Conservation (phyloP, 2,329 filamentous ascomycete species). For the Xylaria sp. region DNA sequence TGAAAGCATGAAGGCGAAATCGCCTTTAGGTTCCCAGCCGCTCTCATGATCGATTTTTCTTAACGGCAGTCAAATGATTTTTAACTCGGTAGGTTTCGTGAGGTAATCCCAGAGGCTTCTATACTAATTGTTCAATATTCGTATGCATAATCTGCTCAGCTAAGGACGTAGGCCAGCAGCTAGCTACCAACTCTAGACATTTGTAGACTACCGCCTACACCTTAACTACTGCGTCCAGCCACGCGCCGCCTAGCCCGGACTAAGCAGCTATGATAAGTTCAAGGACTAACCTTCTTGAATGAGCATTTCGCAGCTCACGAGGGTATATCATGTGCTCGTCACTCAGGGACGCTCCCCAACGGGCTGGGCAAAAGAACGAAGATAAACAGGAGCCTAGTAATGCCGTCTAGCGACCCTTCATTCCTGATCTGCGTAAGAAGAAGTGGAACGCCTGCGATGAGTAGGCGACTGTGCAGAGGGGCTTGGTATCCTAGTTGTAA, state of each 20-base stretch:
- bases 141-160: slow-evolving; percentile 22
- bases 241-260: slow-evolving; percentile 11
- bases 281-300: slow-evolving; percentile 8
- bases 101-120: too few species aligned
- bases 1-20: too few species aligned
- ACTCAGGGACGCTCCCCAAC: slow-evolving; percentile 8
- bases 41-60: too few species aligned
- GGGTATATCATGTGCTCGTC: slow-evolving; percentile 13
- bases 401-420: slow-evolving; percentile 28
- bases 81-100: too few species aligned
- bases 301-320: slow-evolving; percentile 7
- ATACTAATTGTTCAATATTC: too few species aligned
- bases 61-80: too few species aligned
- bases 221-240: slow-evolving; percentile 8
- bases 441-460: slow-evolving; percentile 15
- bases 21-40: too few species aligned
- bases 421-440: slow-evolving; percentile 1
- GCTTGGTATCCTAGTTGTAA: slow-evolving; percentile 13
- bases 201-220: slow-evolving; percentile 11
- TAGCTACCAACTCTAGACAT: not conserved
- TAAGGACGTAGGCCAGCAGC: not conserved
- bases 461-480: slow-evolving; percentile 8
- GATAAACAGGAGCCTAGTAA: slow-evolving; percentile 6
- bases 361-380: not conserved
- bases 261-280: slow-evolving; percentile 8